These are phyloP conservation scores for Phyllosticta paracitricarpa DNA, from an alignment of 2,329 filamentous ascomycete genomes.

Conservation along the genomic window DNA sequence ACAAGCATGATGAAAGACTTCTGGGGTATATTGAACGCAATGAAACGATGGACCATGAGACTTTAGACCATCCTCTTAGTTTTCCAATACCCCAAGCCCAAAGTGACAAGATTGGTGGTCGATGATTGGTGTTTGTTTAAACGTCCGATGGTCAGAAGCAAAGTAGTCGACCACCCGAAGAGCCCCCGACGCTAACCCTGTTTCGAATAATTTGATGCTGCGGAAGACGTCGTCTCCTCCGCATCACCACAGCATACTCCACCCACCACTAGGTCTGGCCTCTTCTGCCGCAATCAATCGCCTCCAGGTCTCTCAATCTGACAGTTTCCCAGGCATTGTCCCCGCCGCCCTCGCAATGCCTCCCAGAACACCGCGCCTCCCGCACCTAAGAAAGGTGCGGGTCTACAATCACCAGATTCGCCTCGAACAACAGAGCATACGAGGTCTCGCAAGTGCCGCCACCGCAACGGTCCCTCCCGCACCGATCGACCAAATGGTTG, in stretches of 20 bases:
- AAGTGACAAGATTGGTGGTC: background rate
- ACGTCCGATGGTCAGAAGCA: background rate
- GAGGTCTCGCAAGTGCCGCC: slow-evolving; percentile 40
- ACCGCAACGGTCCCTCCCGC: slow-evolving; percentile 43
- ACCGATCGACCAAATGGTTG: slow-evolving; percentile 40
- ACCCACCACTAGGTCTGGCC: background rate
- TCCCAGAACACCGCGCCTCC: slow-evolving; percentile 26
- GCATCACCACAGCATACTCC: background rate
- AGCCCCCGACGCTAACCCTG: slow-evolving; percentile 1
- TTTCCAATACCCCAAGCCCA: background rate
- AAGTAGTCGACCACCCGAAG: slow-evolving; percentile 1
- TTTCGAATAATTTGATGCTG: slow-evolving; percentile 9
- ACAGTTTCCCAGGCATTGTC: background rate
- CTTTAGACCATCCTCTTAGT: background rate
- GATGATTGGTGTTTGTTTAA: background rate
- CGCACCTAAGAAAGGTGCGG: slow-evolving; percentile 21
- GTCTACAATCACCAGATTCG: slow-evolving; percentile 14
- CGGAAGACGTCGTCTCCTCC: slow-evolving; percentile 4
- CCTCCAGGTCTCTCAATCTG: background rate
- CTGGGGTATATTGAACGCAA: background rate
- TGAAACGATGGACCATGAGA: background rate
- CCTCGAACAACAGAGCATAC: slow-evolving; percentile 26
- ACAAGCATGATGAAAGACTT: slow-evolving; percentile 4
- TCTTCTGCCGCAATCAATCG: background rate
- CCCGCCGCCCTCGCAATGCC: slow-evolving; percentile 21